Base-by-base conservation (phyloP, 345 rosid species). In the Gynandropsis gynandra region DNA sequence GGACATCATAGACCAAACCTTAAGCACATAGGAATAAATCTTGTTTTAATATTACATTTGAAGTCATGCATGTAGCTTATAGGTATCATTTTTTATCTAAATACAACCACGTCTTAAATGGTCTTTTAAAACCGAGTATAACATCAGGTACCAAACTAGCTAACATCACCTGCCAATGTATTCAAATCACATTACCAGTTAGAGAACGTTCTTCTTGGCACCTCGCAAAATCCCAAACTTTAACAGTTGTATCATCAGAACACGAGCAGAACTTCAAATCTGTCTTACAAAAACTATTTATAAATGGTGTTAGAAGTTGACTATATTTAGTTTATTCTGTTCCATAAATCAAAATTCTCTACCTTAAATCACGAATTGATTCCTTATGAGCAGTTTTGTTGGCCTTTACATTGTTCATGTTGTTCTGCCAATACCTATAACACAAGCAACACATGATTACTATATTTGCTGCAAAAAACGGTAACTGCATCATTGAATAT, bases 241-340 rank as follows among this genome's bases (percentile, higher is more conserved):
- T 92, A 47, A 92, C 95, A 48, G 95, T 85, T 17, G 88, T 85
- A 70, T 92, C 98, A 67, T 92, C 98, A 49, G 97, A 92, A 63
- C 98, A 87, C 38, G 98, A 87, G 64, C 95, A 92, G 60, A 92
- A 92, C 74, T 92, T 92, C 76, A 92, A 78, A 75, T 87, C 98
- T 69, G 98, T 92, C 75, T 87, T 67, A 70, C 95, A 87, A 63
- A 92, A 92, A 72, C 98, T 92, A 89, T 72, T 68, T 33, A 52
- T 62, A 69, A 58, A 56, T 35, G 29, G 47, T 24, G 52, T 71
- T 48, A 61, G 47, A 17, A 49, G 47, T 49, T 62, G 44, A 29
- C 8, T 18, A 47, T 17, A 19, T n/a, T 21, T 34, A 41, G 33
- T 8, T 24, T 5, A 7, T 40, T 16, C 27, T 46, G 13, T 52